Evolutionary conservation across 2,329 filamentous ascomycete species (phyloP).

Genomic region (Myriosclerotinia curreyana): DNA sequence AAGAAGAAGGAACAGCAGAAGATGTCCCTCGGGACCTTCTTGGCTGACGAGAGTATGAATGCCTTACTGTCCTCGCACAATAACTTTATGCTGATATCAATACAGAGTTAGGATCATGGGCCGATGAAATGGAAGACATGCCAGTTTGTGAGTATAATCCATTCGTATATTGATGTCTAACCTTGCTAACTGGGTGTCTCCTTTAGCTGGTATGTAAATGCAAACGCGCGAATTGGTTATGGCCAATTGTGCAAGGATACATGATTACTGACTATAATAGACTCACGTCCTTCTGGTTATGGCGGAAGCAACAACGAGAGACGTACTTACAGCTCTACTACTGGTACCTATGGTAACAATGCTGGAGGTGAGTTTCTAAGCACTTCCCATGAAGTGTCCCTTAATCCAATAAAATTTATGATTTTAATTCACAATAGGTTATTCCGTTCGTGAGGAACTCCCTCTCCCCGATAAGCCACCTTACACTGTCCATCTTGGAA

Average conservation of each 20-base stretch:
- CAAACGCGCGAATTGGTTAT: constrained; percentile 13
- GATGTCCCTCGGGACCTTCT: constrained; percentile 96
- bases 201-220: constrained; percentile 38
- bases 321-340: constrained; percentile 38
- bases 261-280: constrained; percentile 30
- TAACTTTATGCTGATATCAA: constrained; percentile 44
- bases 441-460: constrained; percentile 67
- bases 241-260: constrained; percentile 14
- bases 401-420: constrained; percentile 9
- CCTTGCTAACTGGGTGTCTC: constrained; percentile 32
- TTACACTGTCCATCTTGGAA: constrained; percentile 93
- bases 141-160: constrained; percentile 39
- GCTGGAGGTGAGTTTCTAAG: constrained; percentile 34
- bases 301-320: constrained; percentile 33
- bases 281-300: constrained; percentile 39
- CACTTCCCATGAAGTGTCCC: not conserved
- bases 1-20: constrained; percentile 89
- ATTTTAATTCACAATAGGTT: constrained; percentile 45
- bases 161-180: not conserved
- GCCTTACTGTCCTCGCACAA: constrained; percentile 28
- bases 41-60: constrained; percentile 79
- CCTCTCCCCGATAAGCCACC: constrained; percentile 90
- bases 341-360: constrained; percentile 37
- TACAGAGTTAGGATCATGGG: constrained; percentile 83
- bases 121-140: constrained; percentile 92